Percentiles rank a stretch among this genome's conserved stretches.
Conservation (phyloP, 1,284 basidiomycete species). For the Heliocybe sulcata region DNA sequence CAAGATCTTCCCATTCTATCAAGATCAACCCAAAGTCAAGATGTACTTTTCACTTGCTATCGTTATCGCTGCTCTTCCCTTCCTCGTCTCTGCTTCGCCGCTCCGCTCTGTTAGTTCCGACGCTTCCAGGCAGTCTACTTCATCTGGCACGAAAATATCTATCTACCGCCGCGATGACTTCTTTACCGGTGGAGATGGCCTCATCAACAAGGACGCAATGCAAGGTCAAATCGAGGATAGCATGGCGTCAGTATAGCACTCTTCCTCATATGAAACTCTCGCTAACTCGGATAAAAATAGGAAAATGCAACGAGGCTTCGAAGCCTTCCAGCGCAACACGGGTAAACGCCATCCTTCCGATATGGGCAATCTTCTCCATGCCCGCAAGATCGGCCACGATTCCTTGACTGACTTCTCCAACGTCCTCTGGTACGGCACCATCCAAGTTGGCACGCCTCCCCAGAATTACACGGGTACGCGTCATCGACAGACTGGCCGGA, state of each 20-base stretch:
- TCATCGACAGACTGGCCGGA: too few species aligned
- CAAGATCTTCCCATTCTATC: not conserved
- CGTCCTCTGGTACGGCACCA: constrained; percentile 10
- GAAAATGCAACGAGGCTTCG: constrained; percentile 6
- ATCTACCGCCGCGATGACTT: constrained; percentile 9
- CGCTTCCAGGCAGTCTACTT: not conserved
- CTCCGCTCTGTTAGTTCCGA: not conserved
- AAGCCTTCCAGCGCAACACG: constrained; percentile 5
- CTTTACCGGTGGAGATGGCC: constrained; percentile 9
- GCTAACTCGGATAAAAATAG: not conserved
- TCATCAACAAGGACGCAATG: constrained; percentile 9
- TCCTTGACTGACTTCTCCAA: constrained; percentile 6
- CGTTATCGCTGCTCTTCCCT: constrained; percentile 8
- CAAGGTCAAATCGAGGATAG: constrained; percentile 5
- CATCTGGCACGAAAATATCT: constrained; percentile 5
- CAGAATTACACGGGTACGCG: constrained; percentile 6
- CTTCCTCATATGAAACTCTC: not conserved
- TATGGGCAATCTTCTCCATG: not conserved
- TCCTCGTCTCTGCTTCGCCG: constrained; percentile 7
- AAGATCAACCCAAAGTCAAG: not conserved
- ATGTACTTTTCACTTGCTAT: constrained; percentile 14
- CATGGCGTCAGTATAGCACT: constrained; percentile 11
- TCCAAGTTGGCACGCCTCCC: constrained; percentile 7
- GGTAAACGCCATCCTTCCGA: constrained; percentile 4
- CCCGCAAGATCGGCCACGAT: constrained; percentile 4